Base-by-base conservation (phyloP, 352 stramenopile genomes). In the Pythium utonaiense region DNA sequence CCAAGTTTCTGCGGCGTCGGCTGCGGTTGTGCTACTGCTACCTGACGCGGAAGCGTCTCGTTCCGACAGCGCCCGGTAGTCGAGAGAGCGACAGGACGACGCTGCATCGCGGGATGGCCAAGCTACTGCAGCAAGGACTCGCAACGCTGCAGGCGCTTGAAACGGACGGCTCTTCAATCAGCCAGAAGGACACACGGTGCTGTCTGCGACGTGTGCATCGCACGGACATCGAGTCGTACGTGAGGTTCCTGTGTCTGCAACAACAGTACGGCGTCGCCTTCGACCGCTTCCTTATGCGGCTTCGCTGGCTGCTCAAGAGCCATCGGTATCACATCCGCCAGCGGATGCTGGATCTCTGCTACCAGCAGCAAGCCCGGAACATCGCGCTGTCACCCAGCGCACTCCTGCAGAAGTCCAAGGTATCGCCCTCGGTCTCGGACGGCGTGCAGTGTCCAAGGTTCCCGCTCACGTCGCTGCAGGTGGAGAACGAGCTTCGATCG, bases 291-390 rank as follows among this genome's bases (percentile, higher is more conserved):
- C 74, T 75, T 16, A 27, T 66, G 14, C 69, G 73, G 1, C 56
- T 83, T 9, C 74, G 69, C 40, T 85, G 74, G 71, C 49, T 87
- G 38, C 66, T 62, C n/a, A 62, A 60, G 33, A 85, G 75, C n/a
- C 73, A 87, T 55, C 71, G 70, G 6, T 82, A 73, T 42, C 74
- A 83, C 60, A 28, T 87, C 16, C 71, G 70, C 7, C 74, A 83
- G 48, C 78, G 78, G 13, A 83, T 80, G 78, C 56, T 83, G 27
- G 62, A 69, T 25, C 56, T 87, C 10, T 49, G 60, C 6, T 68
- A 87, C 40, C 64, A 78, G 10, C 69, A 81, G 27, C 70, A 69
- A 30, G 21, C 42, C 12, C 77, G 73, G 21, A 69, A 58, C 30
- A 38, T 41, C 21, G 54, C 60, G 10, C 30, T 67, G 42, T 50